These are phyloP conservation scores for Lipomyces spencermartinsiae DNA, from an alignment of 805 yeast genomes.

Conservation along the genomic window DNA sequence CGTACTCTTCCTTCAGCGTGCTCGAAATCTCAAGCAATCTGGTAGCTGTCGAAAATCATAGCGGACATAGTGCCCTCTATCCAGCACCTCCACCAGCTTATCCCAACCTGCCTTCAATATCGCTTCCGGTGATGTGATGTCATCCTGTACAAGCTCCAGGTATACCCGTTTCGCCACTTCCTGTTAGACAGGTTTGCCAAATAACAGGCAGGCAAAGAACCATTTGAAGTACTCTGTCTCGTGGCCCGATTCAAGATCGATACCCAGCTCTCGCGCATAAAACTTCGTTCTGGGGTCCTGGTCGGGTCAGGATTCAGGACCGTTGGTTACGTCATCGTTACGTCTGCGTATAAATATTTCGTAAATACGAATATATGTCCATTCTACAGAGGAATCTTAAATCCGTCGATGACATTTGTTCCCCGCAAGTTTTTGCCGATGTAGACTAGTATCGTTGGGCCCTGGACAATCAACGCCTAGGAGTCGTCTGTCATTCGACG, in stretches of 20 bases:
- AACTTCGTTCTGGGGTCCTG: no score
- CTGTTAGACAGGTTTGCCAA: conserved; percentile 6
- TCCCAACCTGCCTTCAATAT: conserved; percentile 9
- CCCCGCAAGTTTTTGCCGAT: no score
- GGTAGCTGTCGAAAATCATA: conserved; percentile 4
- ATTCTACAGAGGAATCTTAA: no score
- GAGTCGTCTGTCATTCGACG: no score
- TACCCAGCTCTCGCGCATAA: conserved; percentile 1
- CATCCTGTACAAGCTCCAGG: conserved; percentile 3
- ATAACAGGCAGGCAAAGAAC: not conserved
- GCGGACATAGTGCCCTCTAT: conserved; percentile 7
- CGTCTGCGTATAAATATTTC: no score
- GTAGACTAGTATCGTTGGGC: no score
- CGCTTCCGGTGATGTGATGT: conserved; percentile 7
- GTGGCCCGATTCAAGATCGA: not conserved
- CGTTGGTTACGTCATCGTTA: no score
- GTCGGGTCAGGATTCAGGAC: no score
- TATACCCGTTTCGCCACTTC: conserved; percentile 4
- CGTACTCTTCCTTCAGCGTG: not conserved
- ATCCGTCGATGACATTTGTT: no score
- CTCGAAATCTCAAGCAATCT: not conserved
- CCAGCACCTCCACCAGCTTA: conserved; percentile 1
- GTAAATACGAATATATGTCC: no score
- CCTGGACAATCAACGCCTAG: no score
- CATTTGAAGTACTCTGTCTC: conserved; percentile 10